Conservation (phyloP, 305 asterid genomes). For the Plantago lanceolata region DNA sequence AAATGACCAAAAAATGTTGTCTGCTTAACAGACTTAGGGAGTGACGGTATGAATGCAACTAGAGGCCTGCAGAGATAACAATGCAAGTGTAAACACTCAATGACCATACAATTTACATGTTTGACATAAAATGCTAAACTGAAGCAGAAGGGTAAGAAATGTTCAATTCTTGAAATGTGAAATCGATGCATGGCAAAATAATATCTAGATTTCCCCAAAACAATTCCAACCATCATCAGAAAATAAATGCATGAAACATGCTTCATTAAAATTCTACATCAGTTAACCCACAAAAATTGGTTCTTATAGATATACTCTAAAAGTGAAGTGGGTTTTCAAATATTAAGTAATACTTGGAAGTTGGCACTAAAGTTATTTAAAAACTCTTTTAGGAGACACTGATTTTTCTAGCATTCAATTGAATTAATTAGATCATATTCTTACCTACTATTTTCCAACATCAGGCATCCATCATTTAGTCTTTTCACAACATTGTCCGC, state of each 20-base stretch:
- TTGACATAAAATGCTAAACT: neutral
- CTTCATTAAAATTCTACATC: too few species aligned
- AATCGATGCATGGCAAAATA: too few species aligned
- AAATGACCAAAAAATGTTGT: slow-evolving; percentile 58
- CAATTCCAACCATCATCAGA: too few species aligned
- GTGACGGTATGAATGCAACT: slow-evolving; percentile 37
- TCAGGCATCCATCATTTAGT: slow-evolving; percentile 59
- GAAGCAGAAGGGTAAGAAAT: too few species aligned
- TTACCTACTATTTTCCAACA: slow-evolving; percentile 71
- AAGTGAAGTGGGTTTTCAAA: too few species aligned
- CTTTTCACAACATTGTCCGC: slow-evolving; percentile 43
- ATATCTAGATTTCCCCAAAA: too few species aligned
- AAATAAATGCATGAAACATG: too few species aligned
- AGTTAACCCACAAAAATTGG: too few species aligned
- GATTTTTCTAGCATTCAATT: slow-evolving; percentile 2
- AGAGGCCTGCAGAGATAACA: slow-evolving; percentile 53
- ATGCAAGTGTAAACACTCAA: slow-evolving; percentile 10
- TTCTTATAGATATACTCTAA: too few species aligned
- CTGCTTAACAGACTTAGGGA: slow-evolving; percentile 39
- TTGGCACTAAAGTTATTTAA: too few species aligned
- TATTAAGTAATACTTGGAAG: too few species aligned
- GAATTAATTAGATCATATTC: slow-evolving; percentile 22
- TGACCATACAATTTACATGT: neutral
- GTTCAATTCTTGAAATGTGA: too few species aligned
- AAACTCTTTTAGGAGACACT: neutral